Evolutionary conservation across 257 asterid species (phyloP).

Genomic region (Leonotis leonurus): DNA sequence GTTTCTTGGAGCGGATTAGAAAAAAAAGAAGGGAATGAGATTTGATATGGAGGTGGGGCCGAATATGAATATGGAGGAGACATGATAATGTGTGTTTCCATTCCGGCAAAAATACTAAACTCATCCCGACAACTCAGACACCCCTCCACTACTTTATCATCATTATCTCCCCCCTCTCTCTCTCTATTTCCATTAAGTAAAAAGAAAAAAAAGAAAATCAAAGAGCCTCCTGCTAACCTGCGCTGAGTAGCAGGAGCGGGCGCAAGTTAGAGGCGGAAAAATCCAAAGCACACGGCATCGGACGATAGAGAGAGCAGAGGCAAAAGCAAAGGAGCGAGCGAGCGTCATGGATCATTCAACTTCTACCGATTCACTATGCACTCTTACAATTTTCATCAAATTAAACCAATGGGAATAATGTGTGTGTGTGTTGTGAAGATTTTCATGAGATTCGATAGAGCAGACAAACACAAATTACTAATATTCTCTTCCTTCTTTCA

Average conservation of each 20-base stretch:
- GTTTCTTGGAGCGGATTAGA: too few species aligned
- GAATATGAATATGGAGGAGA: conserved; percentile 2
- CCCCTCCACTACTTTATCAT: not conserved
- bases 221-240: conserved; percentile 11
- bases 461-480: conserved; percentile 37
- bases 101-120: conserved; percentile 26
- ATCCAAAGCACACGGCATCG: conserved; percentile 32
- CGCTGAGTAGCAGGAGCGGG: conserved; percentile 9
- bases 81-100: conserved; percentile 26
- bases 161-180: not conserved
- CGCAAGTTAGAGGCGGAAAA: conserved; percentile 22
- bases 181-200: not conserved
- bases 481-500: conserved; percentile 28
- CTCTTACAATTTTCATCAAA: too few species aligned
- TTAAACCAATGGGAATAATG: too few species aligned
- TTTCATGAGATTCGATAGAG: conserved; percentile 22
- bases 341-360: too few species aligned
- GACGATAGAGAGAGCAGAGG: conserved; percentile 28
- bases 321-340: conserved; percentile 9
- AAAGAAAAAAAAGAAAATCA: too few species aligned
- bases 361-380: too few species aligned
- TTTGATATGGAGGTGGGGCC: conserved; percentile 20
- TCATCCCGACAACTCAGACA: conserved; percentile 20
- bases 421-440: too few species aligned
- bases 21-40: too few species aligned